Conservation (phyloP, 495 filamentous ascomycete species). For the Haplographium delicatum region DNA sequence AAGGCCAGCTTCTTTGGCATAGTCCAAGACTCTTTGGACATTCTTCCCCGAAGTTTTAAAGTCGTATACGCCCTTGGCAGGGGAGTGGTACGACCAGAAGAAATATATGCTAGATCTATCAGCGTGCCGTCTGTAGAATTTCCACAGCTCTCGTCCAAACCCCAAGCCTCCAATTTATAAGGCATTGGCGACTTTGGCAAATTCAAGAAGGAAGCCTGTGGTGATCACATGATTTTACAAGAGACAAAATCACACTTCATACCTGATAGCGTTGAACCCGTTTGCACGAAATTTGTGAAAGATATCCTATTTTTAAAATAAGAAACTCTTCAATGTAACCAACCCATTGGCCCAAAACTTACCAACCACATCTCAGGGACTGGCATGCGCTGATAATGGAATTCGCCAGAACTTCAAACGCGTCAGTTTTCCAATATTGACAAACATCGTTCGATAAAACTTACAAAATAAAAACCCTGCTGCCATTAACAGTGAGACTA, state of each 20-base stretch:
- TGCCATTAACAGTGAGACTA: slow-evolving; percentile 47
- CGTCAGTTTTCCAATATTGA: not conserved
- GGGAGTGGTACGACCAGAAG: slow-evolving; percentile 53
- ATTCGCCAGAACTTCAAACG: slow-evolving; percentile 41
- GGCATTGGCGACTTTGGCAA: no score
- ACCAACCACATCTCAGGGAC: slow-evolving; percentile 44
- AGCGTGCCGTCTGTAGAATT: no score
- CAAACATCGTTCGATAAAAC: slow-evolving; percentile 3
- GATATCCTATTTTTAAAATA: slow-evolving; percentile 40
- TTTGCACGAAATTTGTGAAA: slow-evolving; percentile 55
- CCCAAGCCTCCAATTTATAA: no score
- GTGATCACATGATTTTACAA: no score
- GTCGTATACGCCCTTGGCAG: slow-evolving; percentile 45
- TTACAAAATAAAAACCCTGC: slow-evolving; percentile 44
- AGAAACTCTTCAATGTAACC: no score
- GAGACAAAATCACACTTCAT: no score
- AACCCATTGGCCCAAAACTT: no score
- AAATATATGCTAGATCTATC: slow-evolving; percentile 39
- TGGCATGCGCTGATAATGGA: slow-evolving; percentile 53
- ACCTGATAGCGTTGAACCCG: slow-evolving; percentile 48
- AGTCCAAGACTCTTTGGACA: slow-evolving; percentile 50
- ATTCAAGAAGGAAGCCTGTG: no score
- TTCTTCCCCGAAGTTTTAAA: slow-evolving; percentile 53
- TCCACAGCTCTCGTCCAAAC: no score
- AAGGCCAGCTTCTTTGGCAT: slow-evolving; percentile 53